Evolutionary conservation across 495 filamentous ascomycete genomes (phyloP).

Genomic region (Aspergillus egyptiacus): DNA sequence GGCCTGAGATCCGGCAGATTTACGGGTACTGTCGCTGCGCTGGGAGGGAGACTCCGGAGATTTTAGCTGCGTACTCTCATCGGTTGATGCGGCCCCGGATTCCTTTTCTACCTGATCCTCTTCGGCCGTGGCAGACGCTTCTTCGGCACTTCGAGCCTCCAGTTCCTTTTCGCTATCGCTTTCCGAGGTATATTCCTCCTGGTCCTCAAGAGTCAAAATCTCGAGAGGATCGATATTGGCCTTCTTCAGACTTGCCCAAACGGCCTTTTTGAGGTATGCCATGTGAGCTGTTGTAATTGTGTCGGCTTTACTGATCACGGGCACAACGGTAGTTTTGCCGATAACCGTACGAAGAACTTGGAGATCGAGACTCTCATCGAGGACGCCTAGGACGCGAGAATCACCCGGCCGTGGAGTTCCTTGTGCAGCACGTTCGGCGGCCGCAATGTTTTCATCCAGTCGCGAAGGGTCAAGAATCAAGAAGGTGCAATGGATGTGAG

Average conservation of each 20-base stretch:
- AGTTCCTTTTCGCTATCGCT: constrained; percentile 51
- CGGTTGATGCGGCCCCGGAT: constrained; percentile 11
- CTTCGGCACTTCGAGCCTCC: constrained; percentile 25
- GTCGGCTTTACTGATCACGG: constrained; percentile 95
- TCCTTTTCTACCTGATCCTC: constrained; percentile 25
- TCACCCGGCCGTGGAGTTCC: constrained; percentile 47
- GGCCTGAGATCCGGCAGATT: constrained; percentile 20
- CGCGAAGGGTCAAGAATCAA: constrained; percentile 84
- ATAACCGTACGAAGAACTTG: constrained; percentile 83
- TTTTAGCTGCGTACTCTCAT: constrained; percentile 21
- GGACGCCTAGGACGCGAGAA: constrained; percentile 48
- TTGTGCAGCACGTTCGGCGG: constrained; percentile 53
- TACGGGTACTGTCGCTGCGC: constrained; percentile 24
- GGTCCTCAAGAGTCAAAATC: constrained; percentile 72
- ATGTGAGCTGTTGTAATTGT: constrained; percentile 92
- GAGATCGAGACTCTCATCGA: constrained; percentile 87
- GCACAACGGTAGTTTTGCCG: constrained; percentile 93
- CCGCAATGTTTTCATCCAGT: constrained; percentile 75
- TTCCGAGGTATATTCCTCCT: constrained; percentile 56
- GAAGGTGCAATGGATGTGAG: constrained; percentile 95
- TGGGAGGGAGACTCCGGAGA: constrained; percentile 35
- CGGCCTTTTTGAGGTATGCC: constrained; percentile 82
- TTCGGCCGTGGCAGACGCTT: constrained; percentile 29
- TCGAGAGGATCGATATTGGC: constrained; percentile 86
- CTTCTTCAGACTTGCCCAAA: constrained; percentile 79